Conservation (phyloP, 2,329 filamentous ascomycete species). For the Gaeumannomyces tritici region DNA sequence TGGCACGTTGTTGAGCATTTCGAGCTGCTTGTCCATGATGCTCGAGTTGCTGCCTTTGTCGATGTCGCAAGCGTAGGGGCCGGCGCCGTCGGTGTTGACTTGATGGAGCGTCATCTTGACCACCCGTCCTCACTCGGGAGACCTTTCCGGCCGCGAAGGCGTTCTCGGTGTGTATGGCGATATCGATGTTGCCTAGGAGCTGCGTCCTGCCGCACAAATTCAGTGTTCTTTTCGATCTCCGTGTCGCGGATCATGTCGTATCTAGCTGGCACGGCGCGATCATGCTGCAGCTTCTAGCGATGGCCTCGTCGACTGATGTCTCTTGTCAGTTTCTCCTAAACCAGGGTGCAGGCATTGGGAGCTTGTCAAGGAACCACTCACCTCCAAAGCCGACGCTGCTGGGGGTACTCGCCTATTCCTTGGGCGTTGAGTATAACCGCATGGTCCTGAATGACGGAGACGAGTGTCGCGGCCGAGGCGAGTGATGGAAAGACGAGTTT, state of each 20-base stretch:
- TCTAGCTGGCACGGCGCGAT: slow-evolving; percentile 32
- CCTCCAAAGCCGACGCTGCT: slow-evolving; percentile 14
- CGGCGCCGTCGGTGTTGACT: slow-evolving; percentile 43
- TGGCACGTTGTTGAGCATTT: slow-evolving; percentile 27
- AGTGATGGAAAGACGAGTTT: background rate
- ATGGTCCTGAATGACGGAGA: slow-evolving; percentile 8
- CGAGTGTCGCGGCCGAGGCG: slow-evolving; percentile 5
- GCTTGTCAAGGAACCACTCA: slow-evolving; percentile 38
- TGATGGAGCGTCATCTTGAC: slow-evolving; percentile 42
- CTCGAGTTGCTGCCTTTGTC: slow-evolving; percentile 37
- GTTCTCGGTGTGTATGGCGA: slow-evolving; percentile 45
- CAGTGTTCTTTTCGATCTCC: slow-evolving; percentile 38
- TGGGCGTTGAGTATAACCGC: slow-evolving; percentile 11
- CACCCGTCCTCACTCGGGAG: slow-evolving; percentile 38
- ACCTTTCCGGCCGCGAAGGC: slow-evolving; percentile 34
- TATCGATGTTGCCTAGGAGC: slow-evolving; percentile 50
- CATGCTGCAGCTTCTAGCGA: slow-evolving; percentile 25
- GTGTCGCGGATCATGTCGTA: slow-evolving; percentile 50
- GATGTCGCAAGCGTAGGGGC: slow-evolving; percentile 44
- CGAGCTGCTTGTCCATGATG: slow-evolving; percentile 35
- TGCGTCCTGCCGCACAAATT: slow-evolving; percentile 51
- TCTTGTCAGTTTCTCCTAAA: no score
- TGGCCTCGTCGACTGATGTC: slow-evolving; percentile 32
- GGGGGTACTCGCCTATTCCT: slow-evolving; percentile 8
- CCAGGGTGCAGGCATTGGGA: background rate